Base-by-base conservation (phyloP, 1,284 basidiomycete species). In the Ustilago esculenta region DNA sequence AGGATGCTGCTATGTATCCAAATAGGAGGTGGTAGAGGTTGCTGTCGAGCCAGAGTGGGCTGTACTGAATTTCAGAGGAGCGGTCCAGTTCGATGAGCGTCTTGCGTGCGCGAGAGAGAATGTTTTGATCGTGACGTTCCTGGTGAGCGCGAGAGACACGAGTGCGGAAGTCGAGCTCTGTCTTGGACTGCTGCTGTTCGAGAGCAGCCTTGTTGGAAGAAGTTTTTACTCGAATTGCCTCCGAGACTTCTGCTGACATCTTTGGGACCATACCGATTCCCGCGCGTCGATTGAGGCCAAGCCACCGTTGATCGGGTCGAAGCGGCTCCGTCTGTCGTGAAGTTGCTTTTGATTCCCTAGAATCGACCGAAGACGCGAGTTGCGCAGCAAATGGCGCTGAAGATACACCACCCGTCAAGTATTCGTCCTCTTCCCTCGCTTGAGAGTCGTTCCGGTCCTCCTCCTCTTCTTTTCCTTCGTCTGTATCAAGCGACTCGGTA, bases 1-100 rank as follows among this genome's bases (percentile, higher is more conserved):
- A 25, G 24, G 39, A 14, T 3, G 40, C 32, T 17, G 34, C 33
- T 3, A 33, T 57, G 8, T 48, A 27, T 5, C 70, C 70, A 34
- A 70, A 44, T 1, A 59, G 24, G 8, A 37, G 2, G 56, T 43
- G 44, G 39, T 48, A 49, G 9, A 59, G 30, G 27, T 50, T 23
- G 14, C 49, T 23, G 33, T 76, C 61, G 23, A 76, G 64, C 74
- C 74, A 76, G 23, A 73, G 43, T 1, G 68, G 74, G 44, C 53
- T 73, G 54, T 76, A 76, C 15, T 48, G 30, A 21, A 24, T 37
- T 21, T 5, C n/a, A 5, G 34, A 17, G 40, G 42, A 15, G 14
- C 41, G 40, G 36, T 76, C 74, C 36, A 73, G 54, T 6, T 55
- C 46, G 11, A 65, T 52, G 11, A 63, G 58, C 3, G 64, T 64